Conservation (phyloP, 2,329 filamentous ascomycete species). For the Graphilbum ipis-grandicollis region DNA sequence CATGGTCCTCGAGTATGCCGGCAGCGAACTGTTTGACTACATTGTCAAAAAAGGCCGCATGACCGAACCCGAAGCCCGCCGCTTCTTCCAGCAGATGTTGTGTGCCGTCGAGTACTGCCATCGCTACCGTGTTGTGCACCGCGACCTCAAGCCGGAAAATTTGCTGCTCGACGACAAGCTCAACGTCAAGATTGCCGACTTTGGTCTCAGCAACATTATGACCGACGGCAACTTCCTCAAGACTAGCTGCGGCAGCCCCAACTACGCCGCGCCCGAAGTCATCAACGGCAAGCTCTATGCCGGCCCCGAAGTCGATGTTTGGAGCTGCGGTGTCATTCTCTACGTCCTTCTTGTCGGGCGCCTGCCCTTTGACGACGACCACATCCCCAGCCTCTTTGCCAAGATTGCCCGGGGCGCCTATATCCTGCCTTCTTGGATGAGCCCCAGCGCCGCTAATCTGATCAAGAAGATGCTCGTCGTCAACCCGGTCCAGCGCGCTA, state of each 20-base stretch:
- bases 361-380: constrained; percentile 93
- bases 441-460: constrained; percentile 59
- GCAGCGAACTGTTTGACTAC: constrained; percentile 93
- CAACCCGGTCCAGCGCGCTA: constrained; percentile 85
- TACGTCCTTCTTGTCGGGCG: constrained; percentile 68
- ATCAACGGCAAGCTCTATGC: constrained; percentile 97
- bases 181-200: constrained; percentile 98
- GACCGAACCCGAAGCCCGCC: constrained; percentile 79
- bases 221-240: constrained; percentile 98
- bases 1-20: constrained; percentile 97
- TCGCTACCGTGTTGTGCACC: constrained; percentile 95
- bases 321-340: constrained; percentile 88
- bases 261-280: constrained; percentile 94
- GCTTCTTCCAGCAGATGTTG: constrained; percentile 98
- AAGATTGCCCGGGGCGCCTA: constrained; percentile 95
- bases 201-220: constrained; percentile 98
- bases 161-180: constrained; percentile 84
- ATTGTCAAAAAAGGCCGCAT: constrained; percentile 89
- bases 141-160: constrained; percentile 95
- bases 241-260: constrained; percentile 94
- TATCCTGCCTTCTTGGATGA: constrained; percentile 81
- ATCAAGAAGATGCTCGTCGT: constrained; percentile 92
- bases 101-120: constrained; percentile 98
- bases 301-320: constrained; percentile 93
- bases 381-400: constrained; percentile 92